A percentile compares a stretch with the other conserved stretches of the same genome.
Conservation (phyloP, 805 yeast species). For the Tanozyma kutaoensis region DNA sequence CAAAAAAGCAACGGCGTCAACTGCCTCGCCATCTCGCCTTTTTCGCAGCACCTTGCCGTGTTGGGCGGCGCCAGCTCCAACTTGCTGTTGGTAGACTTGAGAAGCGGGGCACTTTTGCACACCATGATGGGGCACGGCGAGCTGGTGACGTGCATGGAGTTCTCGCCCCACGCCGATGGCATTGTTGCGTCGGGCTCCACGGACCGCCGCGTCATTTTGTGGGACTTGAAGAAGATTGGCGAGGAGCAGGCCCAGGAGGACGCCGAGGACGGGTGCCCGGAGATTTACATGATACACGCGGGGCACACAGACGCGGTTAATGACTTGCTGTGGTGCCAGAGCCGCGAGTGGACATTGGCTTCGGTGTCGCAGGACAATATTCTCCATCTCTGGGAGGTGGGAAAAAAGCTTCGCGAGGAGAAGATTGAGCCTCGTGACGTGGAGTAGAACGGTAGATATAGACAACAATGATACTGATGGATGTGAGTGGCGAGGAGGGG, state of each 20-base stretch:
- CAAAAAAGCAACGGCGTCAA: conserved; percentile 36
- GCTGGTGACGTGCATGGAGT: conserved; percentile 58
- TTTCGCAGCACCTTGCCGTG: conserved; percentile 46
- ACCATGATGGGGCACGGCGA: conserved; percentile 74
- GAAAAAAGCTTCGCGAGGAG: no score
- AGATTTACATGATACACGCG: conserved; percentile 82
- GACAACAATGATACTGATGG: no score
- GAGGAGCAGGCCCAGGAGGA: conserved; percentile 80
- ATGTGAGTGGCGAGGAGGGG: no score
- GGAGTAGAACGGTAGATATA: no score
- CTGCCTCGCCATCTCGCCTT: conserved; percentile 51
- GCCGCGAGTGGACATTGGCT: conserved; percentile 65
- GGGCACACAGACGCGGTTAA: conserved; percentile 75
- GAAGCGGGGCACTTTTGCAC: conserved; percentile 32
- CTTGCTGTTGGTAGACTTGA: conserved; percentile 7
- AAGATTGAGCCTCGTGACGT: no score
- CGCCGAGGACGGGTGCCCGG: conserved; percentile 86
- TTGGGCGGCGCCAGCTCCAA: conserved; percentile 59
- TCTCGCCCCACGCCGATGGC: conserved; percentile 69
- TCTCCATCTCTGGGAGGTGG: conserved; percentile 45
- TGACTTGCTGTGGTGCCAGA: conserved; percentile 60
- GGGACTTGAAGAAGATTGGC: conserved; percentile 76
- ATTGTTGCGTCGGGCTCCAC: conserved; percentile 64
- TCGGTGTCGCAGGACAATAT: conserved; percentile 50
- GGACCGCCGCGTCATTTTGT: conserved; percentile 65